Percentiles rank a stretch among this genome's conserved stretches.
phyloP scores from a whole-genome alignment of 2,329 filamentous ascomycete genomes.

The Periconia macrospinosa region DNA sequence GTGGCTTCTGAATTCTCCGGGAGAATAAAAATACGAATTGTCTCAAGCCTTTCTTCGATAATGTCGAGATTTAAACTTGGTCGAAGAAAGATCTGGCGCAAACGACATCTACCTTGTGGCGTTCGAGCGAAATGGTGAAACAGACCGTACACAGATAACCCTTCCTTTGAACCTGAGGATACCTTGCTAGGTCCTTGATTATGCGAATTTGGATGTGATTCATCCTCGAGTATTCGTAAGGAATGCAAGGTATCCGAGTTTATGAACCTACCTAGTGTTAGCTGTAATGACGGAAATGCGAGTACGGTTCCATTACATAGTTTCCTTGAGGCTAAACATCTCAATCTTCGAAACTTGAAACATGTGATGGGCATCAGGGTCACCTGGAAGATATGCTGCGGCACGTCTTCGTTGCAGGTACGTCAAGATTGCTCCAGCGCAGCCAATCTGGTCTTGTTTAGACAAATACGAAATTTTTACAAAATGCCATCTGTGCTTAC shows the following conservation, averaged over 20 bases:
- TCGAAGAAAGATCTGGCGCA: conserved; percentile 81
- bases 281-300: conserved; percentile 36
- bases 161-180: conserved; percentile 72
- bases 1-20: conserved; percentile 66
- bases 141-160: conserved; percentile 79
- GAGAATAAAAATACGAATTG: conserved; percentile 67
- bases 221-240: conserved; percentile 81
- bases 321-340: conserved; percentile 71
- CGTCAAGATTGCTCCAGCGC: conserved; percentile 81
- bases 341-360: conserved; percentile 67
- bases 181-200: conserved; percentile 68
- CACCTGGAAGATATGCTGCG: conserved; percentile 63
- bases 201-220: conserved; percentile 80
- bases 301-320: conserved; percentile 54
- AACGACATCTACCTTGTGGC: conserved; percentile 71
- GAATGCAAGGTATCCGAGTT: conserved; percentile 79
- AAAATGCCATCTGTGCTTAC: conserved; percentile 44
- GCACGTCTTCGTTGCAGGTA: conserved; percentile 73
- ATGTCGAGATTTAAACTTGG: conserved; percentile 69
- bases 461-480: background rate
- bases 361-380: conserved; percentile 55
- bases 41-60: conserved; percentile 72
- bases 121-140: conserved; percentile 76
- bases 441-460: conserved; percentile 64
- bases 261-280: conserved; percentile 67